Base-by-base conservation (phyloP, 768 basidiomycete genomes). In the Lactifluus piperatus region DNA sequence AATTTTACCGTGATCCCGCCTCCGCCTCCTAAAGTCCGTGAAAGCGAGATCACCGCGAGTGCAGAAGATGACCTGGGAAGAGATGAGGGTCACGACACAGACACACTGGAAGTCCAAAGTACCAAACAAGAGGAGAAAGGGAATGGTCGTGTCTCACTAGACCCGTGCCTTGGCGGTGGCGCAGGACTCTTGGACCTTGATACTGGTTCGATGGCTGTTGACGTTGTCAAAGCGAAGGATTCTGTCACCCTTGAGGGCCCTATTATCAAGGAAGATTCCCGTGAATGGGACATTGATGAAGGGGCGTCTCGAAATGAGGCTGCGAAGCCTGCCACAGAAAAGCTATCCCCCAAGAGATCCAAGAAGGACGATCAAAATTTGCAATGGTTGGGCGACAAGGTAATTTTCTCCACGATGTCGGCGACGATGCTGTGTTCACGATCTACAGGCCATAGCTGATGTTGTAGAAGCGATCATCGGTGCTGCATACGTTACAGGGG, bases 401-500 rank as follows among this genome's bases (percentile, higher is more conserved):
- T 87, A 62, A 62, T 39, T 37, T 43, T n/a, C 27, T 36, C 16
- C 36, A 51, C 41, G 32, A 49, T 57, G 50, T 44, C 54, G 47
- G 51, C 44, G 52, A 26, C 41, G 37, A 24, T 30, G 41, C 16
- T 20, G 45, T 46, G n/a, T 41, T 54, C 34, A 61, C 26, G 2
- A 24, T 20, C 27, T 32, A 27, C 30, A 92, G 91, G 81, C 83
- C 22, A 76, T 91, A 29, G 91, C 91, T 50, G 91, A 94, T 71
- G 87, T 91, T 44, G 80, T 82, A 9, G 91, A 94, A 71, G 88
- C 91, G 4, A 82, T 93, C 59, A 82, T 92, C 27, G 91, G 86
- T 34, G 91, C 90, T 18, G 88, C 86, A 5, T 91, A 84, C 68
- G 74, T 88, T 46, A 81, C 85, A 24, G 85, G 86, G 11, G 91